Evolutionary conservation across 2,329 filamentous ascomycete species (phyloP).

Genomic region (Botrytis squamosa): DNA sequence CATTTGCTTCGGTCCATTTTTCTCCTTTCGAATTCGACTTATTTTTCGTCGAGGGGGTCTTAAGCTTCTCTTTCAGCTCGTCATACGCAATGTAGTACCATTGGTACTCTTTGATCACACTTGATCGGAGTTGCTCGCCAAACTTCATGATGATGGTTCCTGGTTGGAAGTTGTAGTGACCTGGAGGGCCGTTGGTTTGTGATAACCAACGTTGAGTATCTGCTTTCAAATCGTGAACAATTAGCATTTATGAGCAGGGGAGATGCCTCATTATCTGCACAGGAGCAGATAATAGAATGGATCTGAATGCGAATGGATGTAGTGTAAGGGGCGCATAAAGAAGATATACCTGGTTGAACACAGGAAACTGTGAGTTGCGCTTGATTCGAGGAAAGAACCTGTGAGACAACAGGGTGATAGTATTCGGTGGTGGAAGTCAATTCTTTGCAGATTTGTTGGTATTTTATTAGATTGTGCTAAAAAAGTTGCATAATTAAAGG

Average conservation of each 20-base stretch:
- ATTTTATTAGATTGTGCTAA: background rate
- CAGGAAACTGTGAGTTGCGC: background rate
- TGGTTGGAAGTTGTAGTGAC: conserved; percentile 39
- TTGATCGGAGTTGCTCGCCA: conserved; percentile 93
- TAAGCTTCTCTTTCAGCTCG: conserved; percentile 83
- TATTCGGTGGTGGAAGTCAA: conserved; percentile 3
- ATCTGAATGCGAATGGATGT: background rate
- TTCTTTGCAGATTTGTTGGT: background rate
- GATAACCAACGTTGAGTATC: conserved; percentile 26
- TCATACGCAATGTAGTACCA: conserved; percentile 99
- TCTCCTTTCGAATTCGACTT: conserved; percentile 52
- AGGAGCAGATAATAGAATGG: background rate
- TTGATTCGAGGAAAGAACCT: background rate
- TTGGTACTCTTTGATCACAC: conserved; percentile 93
- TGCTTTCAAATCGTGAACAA: conserved; percentile 34
- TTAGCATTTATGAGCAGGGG: conserved; percentile 29
- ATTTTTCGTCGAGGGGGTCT: conserved; percentile 52
- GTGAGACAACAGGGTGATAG: background rate
- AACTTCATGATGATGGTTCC: conserved; percentile 72
- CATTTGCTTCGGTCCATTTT: conserved; percentile 88
- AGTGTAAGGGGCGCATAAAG: background rate
- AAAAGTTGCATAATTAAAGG: background rate
- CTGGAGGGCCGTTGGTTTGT: conserved; percentile 21
- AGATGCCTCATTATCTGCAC: background rate
- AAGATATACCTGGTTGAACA: background rate